Evolutionary conservation across 768 basidiomycete species (phyloP).

Genomic region (Boletellus sp.): DNA sequence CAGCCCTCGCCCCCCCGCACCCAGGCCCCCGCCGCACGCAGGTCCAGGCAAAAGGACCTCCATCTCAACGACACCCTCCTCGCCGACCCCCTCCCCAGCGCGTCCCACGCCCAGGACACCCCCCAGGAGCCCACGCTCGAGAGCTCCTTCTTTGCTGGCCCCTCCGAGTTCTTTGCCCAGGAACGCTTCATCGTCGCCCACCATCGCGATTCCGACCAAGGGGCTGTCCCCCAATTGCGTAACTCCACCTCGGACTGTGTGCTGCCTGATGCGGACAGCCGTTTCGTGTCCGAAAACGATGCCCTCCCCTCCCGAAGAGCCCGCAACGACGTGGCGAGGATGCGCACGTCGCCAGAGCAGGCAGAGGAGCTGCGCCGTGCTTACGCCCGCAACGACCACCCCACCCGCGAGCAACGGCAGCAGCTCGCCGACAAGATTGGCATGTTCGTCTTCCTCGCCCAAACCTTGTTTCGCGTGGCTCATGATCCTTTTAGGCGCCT

Average conservation of each 20-base stretch:
- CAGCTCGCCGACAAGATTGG: constrained; percentile 64
- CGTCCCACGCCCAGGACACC: constrained; percentile 5
- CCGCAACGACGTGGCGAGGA: constrained; percentile 39
- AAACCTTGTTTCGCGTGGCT: constrained; percentile 19
- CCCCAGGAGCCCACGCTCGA: constrained; percentile 22
- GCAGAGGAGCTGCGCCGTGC: constrained; percentile 65
- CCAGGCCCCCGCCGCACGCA: constrained; percentile 24
- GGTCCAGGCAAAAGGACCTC: constrained; percentile 31
- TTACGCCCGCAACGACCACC: constrained; percentile 63
- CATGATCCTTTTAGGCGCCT: constrained; percentile 54
- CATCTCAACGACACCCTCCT: constrained; percentile 29
- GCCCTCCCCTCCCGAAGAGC: constrained; percentile 29
- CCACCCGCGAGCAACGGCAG: constrained; percentile 63
- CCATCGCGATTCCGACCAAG: constrained; percentile 27
- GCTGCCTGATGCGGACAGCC: constrained; percentile 48
- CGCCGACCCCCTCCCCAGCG: constrained; percentile 14
- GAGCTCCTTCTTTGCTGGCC: constrained; percentile 31
- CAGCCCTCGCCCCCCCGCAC: constrained; percentile 25
- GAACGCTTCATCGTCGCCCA: constrained; percentile 33
- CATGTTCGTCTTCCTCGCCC: constrained; percentile 54
- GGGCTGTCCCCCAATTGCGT: constrained; percentile 26
- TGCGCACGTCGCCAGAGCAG: constrained; percentile 61
- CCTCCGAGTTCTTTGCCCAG: constrained; percentile 29
- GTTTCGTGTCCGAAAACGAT: constrained; percentile 51
- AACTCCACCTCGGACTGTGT: constrained; percentile 48